Percentiles rank a stretch among this genome's conserved stretches.
phyloP scores from a whole-genome alignment of 345 rosid genomes.

The Excoecaria agallocha region DNA sequence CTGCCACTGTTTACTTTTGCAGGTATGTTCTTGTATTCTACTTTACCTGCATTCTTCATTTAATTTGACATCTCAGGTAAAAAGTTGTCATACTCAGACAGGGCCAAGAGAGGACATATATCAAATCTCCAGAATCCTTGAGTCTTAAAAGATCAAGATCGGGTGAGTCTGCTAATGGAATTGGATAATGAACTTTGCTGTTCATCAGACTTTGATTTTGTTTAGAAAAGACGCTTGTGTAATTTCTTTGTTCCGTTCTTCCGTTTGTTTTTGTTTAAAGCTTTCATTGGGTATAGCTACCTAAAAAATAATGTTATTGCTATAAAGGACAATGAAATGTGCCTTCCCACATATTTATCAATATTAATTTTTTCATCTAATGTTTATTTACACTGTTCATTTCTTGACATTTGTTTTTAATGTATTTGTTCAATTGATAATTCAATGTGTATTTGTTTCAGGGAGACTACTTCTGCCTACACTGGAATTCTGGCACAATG shows the following conservation, averaged over 20 bases:
- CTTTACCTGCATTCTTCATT: neutral
- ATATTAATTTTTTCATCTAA: neutral
- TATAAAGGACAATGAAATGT: neutral
- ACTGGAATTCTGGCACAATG: slow-evolving; percentile 81
- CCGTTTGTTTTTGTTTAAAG: neutral
- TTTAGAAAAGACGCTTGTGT: neutral
- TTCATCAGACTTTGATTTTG: neutral
- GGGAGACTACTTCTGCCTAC: slow-evolving; percentile 74
- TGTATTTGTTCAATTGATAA: slow-evolving; percentile 16
- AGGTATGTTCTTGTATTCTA: slow-evolving; percentile 7
- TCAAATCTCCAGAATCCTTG: slow-evolving; percentile 42
- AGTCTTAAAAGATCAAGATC: slow-evolving; percentile 52
- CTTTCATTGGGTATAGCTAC: neutral
- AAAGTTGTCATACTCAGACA: slow-evolving; percentile 21
- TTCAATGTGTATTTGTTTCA: slow-evolving; percentile 34
- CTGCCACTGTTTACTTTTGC: slow-evolving; percentile 1
- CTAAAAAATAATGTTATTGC: neutral
- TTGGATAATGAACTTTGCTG: neutral
- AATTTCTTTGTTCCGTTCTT: neutral
- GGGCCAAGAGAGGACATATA: slow-evolving; percentile 12
- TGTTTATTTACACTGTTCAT: neutral
- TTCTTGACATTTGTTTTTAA: neutral
- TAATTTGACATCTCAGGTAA: slow-evolving; percentile 29
- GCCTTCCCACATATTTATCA: neutral
- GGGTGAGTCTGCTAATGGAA: slow-evolving; percentile 35